Base-by-base conservation (phyloP, 768 basidiomycete species). In the Agrocybe praecox region DNA sequence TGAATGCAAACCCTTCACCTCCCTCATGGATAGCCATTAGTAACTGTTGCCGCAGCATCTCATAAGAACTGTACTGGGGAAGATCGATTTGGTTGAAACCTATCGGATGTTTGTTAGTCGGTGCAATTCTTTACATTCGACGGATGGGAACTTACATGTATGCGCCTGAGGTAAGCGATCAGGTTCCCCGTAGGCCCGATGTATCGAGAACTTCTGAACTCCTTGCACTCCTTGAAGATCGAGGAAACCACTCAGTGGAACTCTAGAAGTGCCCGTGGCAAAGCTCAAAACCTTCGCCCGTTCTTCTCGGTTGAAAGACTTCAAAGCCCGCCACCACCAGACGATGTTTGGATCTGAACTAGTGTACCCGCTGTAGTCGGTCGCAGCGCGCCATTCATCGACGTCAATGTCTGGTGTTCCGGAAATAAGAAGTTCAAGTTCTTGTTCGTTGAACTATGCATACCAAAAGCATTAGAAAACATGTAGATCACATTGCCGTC, bases 241-340 rank as follows among this genome's bases (percentile, higher is more conserved):
- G 42, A 87, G 87, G 73, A 98, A 99, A 17, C 97, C 97, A 50
- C 88, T 90, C 36, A 98, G 83, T 9, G 96, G 96, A 0, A 99
- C 96, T 46, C 96, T 83, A 9, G 95, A 95, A 6, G 92, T 87
- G 57, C 94, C 87, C 1, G 97, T 96, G 14, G 95, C 96, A 73
- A 99, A 99, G 78, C 96, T 96, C 55, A 99, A 80, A 45, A 99
- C 93, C 72, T 97, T 95, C 29, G 97, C 95, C 54, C 94, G 81
- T 73, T 99, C 97, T 65, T 98, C 96, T 32, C 96, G 90, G 62
- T 91, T 94, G 77, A 98, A 98, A 9, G 94, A 96, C 73, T 98
- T 94, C 43, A 99, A 83, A 1, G 96, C 96, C 62, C 97, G 85
- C 97, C 97, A 99, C 90, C 94, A 98, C 96, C 96, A 99, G 24